These are phyloP conservation scores for Cutaneotrichosporon sp. DNA, from an alignment of 1,284 basidiomycete genomes.

Conservation along the genomic window DNA sequence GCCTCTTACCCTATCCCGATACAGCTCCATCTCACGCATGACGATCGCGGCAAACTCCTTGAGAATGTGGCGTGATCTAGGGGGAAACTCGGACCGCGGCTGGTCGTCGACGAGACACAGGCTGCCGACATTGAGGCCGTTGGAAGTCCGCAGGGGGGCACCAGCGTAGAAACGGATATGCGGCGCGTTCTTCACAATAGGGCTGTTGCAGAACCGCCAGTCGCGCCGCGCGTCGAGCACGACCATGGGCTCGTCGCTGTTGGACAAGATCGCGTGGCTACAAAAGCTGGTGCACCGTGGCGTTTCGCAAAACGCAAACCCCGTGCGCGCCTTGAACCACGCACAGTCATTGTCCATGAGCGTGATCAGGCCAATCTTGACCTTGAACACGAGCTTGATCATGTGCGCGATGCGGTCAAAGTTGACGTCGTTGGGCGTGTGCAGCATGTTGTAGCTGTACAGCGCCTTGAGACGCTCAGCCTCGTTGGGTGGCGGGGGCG, in stretches of 20 bases:
- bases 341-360: conserved; percentile 76
- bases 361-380: conserved; percentile 72
- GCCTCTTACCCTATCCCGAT: conserved; percentile 71
- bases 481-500: conserved; percentile 76
- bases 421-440: conserved; percentile 75
- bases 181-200: conserved; percentile 64
- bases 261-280: conserved; percentile 38
- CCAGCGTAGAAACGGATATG: conserved; percentile 85
- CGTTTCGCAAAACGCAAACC: conserved; percentile 49
- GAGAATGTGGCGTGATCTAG: conserved; percentile 80
- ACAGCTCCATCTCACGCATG: conserved; percentile 94
- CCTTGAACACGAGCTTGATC: conserved; percentile 86
- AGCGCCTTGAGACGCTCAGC: conserved; percentile 70
- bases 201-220: conserved; percentile 76
- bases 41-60: conserved; percentile 89
- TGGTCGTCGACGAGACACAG: conserved; percentile 80
- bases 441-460: conserved; percentile 76
- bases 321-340: conserved; percentile 81
- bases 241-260: conserved; percentile 81
- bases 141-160: conserved; percentile 77
- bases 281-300: conserved; percentile 11
- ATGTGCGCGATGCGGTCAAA: conserved; percentile 86
- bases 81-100: conserved; percentile 77
- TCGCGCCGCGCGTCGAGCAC: conserved; percentile 72
- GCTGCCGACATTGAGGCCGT: conserved; percentile 85